Evolutionary conservation across 106 monocot genomes (phyloP), one percentile per base, ranked within the genome.

Genomic region (Allium sativum): DNA sequence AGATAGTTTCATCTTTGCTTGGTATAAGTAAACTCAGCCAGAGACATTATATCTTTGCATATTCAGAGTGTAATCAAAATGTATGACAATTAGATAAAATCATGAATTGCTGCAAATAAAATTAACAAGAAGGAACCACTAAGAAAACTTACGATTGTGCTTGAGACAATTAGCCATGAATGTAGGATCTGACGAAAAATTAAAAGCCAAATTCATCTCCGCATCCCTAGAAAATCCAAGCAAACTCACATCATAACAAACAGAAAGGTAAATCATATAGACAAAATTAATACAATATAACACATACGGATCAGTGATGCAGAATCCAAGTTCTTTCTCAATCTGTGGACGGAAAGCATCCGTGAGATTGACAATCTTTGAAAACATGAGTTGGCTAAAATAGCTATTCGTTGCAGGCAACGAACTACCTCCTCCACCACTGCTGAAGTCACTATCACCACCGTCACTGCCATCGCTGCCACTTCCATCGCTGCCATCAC

Each of bases 201-300:
- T 66, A 53, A 79, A 79, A 20, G 79, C 74, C 31, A 12, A 53
- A 59, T 74, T 56, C 73, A 74, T 48, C 22, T 79, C 79, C 70
- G 61, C 56, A 2, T 61, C 7, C 72, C 77, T 77, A 66, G 22
- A 77, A 70, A 22, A 42, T 21, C 12, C 11, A 50, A 50, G 12
- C 52, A 18, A 58, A 1, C 0, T 7, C 40, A 63, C 40, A 8
- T 18, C 31, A 31, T 5, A 31, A 0, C 41, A 41, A 18, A 12
- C 10, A 41, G 1, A 43, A 17, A 61, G 10, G 9, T 3, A 12
- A 44, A 44, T 11, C 45, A 21, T 7, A 43, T 7, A 43, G 44
- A 9, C 1, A 10, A 6, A 21, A 17, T 16, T 16, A 3, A 12
- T 40, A 7, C 3, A 18, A 10, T 17, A 17, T 9, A 54, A 4